phyloP scores from a whole-genome alignment of 768 basidiomycete species.

The Coprinellus micaceus region DNA sequence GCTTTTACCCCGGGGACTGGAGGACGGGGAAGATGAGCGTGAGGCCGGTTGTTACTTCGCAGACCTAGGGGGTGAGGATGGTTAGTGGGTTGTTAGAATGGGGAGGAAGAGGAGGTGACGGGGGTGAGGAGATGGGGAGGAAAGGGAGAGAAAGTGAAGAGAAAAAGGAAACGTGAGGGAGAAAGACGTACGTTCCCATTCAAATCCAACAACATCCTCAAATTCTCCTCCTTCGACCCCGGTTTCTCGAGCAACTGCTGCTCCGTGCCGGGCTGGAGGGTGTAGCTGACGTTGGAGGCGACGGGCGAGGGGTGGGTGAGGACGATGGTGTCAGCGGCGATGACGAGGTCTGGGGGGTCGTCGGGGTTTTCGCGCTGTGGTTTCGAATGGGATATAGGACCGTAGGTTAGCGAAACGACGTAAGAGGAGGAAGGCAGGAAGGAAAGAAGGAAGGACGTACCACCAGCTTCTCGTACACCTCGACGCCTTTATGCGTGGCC shows the following conservation, averaged over 20 bases:
- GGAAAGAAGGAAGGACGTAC: slow-evolving; percentile 16
- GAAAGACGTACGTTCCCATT: slow-evolving; percentile 57
- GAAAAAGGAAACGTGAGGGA: too few relatives aligned
- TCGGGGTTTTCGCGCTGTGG: slow-evolving; percentile 50
- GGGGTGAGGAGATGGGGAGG: too few relatives aligned
- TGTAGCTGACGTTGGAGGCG: slow-evolving; percentile 52
- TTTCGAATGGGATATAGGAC: slow-evolving; percentile 52
- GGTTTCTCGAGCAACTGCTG: slow-evolving; percentile 94
- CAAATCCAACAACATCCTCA: slow-evolving; percentile 83
- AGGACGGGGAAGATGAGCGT: slow-evolving; percentile 75
- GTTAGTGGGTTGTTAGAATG: too few relatives aligned
- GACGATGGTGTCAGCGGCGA: slow-evolving; percentile 97
- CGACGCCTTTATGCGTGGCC: slow-evolving; percentile 33
- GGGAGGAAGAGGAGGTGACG: too few relatives aligned
- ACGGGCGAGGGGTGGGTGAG: slow-evolving; percentile 68
- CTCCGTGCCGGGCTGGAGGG: slow-evolving; percentile 41
- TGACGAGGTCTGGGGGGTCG: slow-evolving; percentile 45
- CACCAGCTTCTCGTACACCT: slow-evolving; percentile 36
- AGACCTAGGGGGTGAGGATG: too few relatives aligned
- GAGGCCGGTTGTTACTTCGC: slow-evolving; percentile 92
- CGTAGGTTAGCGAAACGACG: not conserved
- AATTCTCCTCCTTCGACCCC: slow-evolving; percentile 67
- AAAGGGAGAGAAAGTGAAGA: too few relatives aligned
- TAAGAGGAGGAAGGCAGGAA: too few relatives aligned
- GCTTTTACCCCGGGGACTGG: slow-evolving; percentile 70